A percentile compares a stretch with the other conserved stretches of the same genome.
phyloP scores from a whole-genome alignment of 257 asterid genomes.

The Solanum appendiculatum region DNA sequence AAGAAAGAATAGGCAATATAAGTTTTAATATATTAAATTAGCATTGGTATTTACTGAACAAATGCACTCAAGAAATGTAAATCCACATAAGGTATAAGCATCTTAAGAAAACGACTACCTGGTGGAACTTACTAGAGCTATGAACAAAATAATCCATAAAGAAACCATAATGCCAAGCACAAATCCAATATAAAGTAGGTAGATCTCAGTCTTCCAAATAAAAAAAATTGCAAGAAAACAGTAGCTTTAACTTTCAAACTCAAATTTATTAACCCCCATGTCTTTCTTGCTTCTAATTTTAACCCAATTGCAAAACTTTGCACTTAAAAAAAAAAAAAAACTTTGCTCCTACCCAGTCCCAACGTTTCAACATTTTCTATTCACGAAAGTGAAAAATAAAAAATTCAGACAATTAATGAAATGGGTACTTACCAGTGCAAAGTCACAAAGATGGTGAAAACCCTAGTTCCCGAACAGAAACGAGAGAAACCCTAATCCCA shows the following conservation, averaged over 20 bases:
- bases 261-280: background rate
- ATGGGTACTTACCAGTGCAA: background rate
- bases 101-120: background rate
- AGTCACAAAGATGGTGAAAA: background rate
- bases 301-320: background rate
- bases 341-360: too few relatives aligned
- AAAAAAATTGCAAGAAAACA: background rate
- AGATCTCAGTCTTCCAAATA: background rate
- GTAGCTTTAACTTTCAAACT: background rate
- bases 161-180: background rate
- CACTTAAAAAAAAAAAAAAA: background rate
- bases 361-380: background rate
- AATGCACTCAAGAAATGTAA: background rate
- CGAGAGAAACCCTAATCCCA: constrained; percentile 4
- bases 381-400: background rate
- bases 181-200: background rate
- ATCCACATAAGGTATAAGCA: background rate
- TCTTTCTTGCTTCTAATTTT: background rate
- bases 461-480: background rate
- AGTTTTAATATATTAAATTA: background rate
- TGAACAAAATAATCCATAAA: background rate
- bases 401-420: background rate
- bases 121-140: background rate
- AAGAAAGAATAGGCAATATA: background rate
- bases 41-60: background rate